Evolutionary conservation across 805 yeast species (phyloP).

Genomic region (Ogataea philodendri): DNA sequence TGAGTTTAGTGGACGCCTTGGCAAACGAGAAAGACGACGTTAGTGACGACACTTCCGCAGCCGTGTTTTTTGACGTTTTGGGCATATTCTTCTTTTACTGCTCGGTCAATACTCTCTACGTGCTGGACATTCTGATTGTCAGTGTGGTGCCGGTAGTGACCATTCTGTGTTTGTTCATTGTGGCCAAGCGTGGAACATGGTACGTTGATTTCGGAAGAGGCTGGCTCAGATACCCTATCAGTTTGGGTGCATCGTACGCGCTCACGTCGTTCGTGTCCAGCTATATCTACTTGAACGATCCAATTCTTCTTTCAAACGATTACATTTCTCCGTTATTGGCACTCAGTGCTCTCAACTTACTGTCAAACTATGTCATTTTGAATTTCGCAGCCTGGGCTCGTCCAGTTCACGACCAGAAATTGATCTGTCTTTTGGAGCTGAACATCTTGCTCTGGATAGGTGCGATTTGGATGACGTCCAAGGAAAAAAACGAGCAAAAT

Average conservation of each 20-base stretch:
- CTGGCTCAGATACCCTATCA: constrained; percentile 57
- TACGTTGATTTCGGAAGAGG: constrained; percentile 41
- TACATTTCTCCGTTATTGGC: constrained; percentile 50
- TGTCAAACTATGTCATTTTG: constrained; percentile 56
- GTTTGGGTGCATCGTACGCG: constrained; percentile 46
- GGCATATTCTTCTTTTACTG: constrained; percentile 55
- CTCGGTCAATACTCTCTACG: constrained; percentile 48
- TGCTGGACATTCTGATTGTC: constrained; percentile 52
- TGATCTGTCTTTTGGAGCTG: constrained; percentile 53
- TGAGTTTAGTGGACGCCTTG: constrained; percentile 55
- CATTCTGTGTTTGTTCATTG: constrained; percentile 45
- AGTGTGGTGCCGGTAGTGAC: constrained; percentile 54
- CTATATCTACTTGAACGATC: constrained; percentile 43
- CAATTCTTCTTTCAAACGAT: constrained; percentile 50
- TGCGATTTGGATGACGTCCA: constrained; percentile 49
- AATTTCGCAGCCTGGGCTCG: constrained; percentile 43
- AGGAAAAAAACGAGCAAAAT: constrained; percentile 47
- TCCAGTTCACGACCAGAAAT: constrained; percentile 59
- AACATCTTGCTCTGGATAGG: constrained; percentile 56
- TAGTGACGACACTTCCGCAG: constrained; percentile 38
- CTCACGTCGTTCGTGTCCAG: constrained; percentile 38
- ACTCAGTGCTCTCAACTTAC: constrained; percentile 44
- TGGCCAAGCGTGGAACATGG: constrained; percentile 49
- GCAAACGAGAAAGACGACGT: constrained; percentile 35
- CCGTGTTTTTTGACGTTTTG: constrained; percentile 64